Conservation (phyloP, 1,139 yeast genomes). For the Protomyces gravidus region DNA sequence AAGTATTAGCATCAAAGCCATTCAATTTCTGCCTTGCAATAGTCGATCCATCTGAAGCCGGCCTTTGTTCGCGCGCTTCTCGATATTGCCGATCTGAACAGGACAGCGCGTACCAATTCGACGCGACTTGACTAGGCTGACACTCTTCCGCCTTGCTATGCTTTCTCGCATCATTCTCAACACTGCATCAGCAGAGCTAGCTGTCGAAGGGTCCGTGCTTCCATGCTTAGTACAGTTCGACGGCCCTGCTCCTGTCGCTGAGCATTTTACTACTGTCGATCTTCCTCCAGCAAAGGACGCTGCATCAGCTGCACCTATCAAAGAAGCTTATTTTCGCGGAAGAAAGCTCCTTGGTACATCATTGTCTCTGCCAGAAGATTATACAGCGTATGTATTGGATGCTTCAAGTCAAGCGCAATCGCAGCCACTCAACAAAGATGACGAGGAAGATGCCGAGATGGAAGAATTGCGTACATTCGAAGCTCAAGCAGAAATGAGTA, state of each 20-base stretch:
- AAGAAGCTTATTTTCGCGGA: constrained; percentile 20
- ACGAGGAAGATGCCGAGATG: constrained; percentile 10
- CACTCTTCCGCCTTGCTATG: too few species aligned
- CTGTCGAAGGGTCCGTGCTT: constrained; percentile 6
- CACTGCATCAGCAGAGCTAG: neutral
- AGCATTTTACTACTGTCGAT: constrained; percentile 7
- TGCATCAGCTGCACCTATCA: neutral
- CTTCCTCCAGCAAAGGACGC: neutral
- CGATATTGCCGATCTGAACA: too few species aligned
- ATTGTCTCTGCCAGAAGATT: constrained; percentile 1
- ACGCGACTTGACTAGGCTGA: too few species aligned
- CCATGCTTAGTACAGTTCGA: constrained; percentile 23
- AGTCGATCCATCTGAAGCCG: too few species aligned
- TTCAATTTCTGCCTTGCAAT: too few species aligned
- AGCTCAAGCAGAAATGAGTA: neutral
- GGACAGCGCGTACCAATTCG: too few species aligned
- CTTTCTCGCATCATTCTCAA: neutral
- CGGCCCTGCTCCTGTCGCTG: constrained; percentile 23
- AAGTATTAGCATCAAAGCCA: too few species aligned
- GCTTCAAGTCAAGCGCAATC: neutral
- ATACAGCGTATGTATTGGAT: neutral
- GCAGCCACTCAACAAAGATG: neutral
- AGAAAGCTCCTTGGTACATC: constrained; percentile 7
- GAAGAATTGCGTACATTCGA: constrained; percentile 16
- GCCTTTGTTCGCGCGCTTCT: too few species aligned